These are phyloP conservation scores for Saccharomycodes ludwigii DNA, from an alignment of 805 yeast species.

Conservation along the genomic window DNA sequence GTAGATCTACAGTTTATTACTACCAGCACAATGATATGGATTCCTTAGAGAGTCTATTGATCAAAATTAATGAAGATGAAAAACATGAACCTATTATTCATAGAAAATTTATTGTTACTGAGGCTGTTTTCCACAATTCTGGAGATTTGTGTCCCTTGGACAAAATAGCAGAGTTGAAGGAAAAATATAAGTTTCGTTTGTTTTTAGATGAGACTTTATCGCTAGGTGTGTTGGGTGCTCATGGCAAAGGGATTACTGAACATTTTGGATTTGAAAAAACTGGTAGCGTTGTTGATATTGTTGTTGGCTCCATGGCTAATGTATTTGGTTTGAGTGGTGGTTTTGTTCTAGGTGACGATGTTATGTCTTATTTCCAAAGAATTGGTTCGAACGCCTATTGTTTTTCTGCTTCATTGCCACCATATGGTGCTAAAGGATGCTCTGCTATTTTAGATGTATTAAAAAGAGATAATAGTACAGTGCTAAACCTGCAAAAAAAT, in stretches of 20 bases:
- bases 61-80: slow-evolving; percentile 46
- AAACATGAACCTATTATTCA: slow-evolving; percentile 58
- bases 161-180: slow-evolving; percentile 58
- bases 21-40: slow-evolving; percentile 83
- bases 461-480: slow-evolving; percentile 25
- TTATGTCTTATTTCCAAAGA: slow-evolving; percentile 86
- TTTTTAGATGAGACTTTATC: slow-evolving; percentile 82
- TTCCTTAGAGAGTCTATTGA: slow-evolving; percentile 59
- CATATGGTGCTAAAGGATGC: slow-evolving; percentile 73
- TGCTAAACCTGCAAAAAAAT: slow-evolving; percentile 28
- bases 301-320: slow-evolving; percentile 76
- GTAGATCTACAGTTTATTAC: slow-evolving; percentile 66
- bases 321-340: slow-evolving; percentile 85
- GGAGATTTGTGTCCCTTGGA: slow-evolving; percentile 74
- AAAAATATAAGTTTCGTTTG: slow-evolving; percentile 72
- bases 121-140: slow-evolving; percentile 69
- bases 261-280: slow-evolving; percentile 48
- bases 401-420: slow-evolving; percentile 90
- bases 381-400: slow-evolving; percentile 83
- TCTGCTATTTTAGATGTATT: too few relatives aligned
- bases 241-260: slow-evolving; percentile 82
- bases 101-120: slow-evolving; percentile 83
- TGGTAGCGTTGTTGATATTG: slow-evolving; percentile 53
- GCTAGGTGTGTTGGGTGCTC: slow-evolving; percentile 70
- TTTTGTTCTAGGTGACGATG: slow-evolving; percentile 74